These are phyloP conservation scores for Knoxdaviesia proteae DNA, from an alignment of 2,329 filamentous ascomycete genomes.

Conservation along the genomic window DNA sequence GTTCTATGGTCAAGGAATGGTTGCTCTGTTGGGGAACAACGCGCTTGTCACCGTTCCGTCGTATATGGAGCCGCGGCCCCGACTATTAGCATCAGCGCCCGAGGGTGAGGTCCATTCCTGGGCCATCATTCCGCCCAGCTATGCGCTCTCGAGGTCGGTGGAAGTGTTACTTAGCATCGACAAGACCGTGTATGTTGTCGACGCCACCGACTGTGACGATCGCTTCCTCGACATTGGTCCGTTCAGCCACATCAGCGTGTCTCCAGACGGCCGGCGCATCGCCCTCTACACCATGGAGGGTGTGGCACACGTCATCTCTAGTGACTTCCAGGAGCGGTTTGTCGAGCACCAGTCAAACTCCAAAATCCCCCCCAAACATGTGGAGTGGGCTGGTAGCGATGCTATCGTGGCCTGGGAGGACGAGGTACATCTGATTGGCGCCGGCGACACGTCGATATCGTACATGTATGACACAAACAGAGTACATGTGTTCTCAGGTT, in stretches of 20 bases:
- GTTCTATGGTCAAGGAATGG: slow-evolving; percentile 85
- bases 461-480: slow-evolving; percentile 82
- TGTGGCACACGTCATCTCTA: slow-evolving; percentile 79
- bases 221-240: slow-evolving; percentile 78
- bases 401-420: slow-evolving; percentile 95
- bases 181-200: slow-evolving; percentile 67
- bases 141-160: slow-evolving; percentile 79
- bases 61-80: slow-evolving; percentile 79
- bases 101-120: slow-evolving; percentile 69
- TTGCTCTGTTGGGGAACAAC: slow-evolving; percentile 79
- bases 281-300: slow-evolving; percentile 73
- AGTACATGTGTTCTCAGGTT: slow-evolving; percentile 72
- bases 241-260: slow-evolving; percentile 77
- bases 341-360: slow-evolving; percentile 83
- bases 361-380: slow-evolving; percentile 63
- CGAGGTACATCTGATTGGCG: slow-evolving; percentile 83
- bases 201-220: slow-evolving; percentile 79
- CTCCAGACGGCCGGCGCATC: slow-evolving; percentile 73
- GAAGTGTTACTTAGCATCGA: slow-evolving; percentile 77
- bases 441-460: slow-evolving; percentile 51
- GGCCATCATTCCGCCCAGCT: slow-evolving; percentile 70
- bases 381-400: slow-evolving; percentile 94
- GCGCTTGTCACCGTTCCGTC: slow-evolving; percentile 67
- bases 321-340: slow-evolving; percentile 80
- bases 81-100: slow-evolving; percentile 55